A percentile compares a stretch with the other conserved stretches of the same genome.
phyloP scores from a whole-genome alignment of 2,329 filamentous ascomycete species.

The Aspergillus quadricinctus region DNA sequence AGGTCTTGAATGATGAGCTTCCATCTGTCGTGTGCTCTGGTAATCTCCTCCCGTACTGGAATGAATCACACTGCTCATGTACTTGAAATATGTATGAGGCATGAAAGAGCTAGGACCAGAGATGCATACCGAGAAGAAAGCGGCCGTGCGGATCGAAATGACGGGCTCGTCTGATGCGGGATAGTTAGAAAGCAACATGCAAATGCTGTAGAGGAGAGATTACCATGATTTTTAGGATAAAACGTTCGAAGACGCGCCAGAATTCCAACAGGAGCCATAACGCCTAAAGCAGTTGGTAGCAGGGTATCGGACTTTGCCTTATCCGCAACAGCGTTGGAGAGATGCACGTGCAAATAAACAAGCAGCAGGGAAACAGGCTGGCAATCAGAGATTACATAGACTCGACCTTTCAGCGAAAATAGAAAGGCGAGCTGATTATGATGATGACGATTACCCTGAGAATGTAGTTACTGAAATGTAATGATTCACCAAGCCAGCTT shows the following conservation, averaged over 20 bases:
- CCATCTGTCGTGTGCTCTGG: neutral
- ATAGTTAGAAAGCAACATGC: constrained; percentile 6
- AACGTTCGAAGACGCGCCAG: constrained; percentile 30
- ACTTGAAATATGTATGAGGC: neutral
- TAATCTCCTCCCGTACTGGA: neutral
- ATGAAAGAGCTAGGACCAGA: constrained; percentile 5
- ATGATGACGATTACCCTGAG: neutral
- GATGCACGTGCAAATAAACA: neutral
- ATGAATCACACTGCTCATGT: neutral
- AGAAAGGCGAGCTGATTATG: constrained; percentile 1
- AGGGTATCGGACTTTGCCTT: neutral
- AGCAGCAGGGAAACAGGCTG: neutral
- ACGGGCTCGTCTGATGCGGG: constrained; percentile 30
- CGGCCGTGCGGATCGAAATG: constrained; percentile 33
- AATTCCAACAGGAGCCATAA: constrained; percentile 32
- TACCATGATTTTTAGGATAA: constrained; percentile 30
- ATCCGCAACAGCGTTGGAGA: neutral
- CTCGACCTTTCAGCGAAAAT: neutral
- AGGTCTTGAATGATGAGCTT: neutral
- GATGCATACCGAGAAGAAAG: constrained; percentile 36
- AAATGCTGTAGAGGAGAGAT: constrained; percentile 1
- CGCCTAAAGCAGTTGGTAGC: neutral
- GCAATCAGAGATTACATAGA: neutral
- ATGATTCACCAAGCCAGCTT: neutral
- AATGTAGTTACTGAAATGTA: neutral